Conservation (phyloP, 2,329 filamentous ascomycete genomes). For the Claviceps spartinae region DNA sequence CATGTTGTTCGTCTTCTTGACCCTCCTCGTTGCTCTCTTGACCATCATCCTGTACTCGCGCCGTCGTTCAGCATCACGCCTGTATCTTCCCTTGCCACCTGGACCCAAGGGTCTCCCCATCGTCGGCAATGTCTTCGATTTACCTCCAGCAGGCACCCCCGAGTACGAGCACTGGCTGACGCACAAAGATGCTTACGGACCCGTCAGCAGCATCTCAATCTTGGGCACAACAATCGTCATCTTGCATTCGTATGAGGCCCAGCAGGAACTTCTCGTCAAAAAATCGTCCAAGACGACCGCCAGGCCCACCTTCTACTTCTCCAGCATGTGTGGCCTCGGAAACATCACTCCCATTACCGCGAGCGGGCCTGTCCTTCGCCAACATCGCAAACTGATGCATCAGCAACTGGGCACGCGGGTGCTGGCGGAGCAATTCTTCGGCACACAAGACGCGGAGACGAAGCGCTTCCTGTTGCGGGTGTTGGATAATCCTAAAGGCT, state of each 20-base stretch:
- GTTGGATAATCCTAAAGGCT: neutral
- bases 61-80: neutral
- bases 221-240: constrained; percentile 28
- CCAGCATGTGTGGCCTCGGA: neutral
- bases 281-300: constrained; percentile 21
- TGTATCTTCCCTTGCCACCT: constrained; percentile 1
- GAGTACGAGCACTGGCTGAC: constrained; percentile 5
- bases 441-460: neutral
- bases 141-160: neutral
- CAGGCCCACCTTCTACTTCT: constrained; percentile 12
- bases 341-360: neutral
- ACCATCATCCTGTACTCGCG: neutral
- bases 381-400: neutral
- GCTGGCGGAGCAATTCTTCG: neutral
- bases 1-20: neutral
- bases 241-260: constrained; percentile 23
- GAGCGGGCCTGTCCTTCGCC: neutral
- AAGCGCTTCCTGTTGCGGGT: neutral
- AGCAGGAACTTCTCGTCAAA: constrained; percentile 25
- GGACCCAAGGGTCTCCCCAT: constrained; percentile 6
- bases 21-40: neutral
- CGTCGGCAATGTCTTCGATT: constrained; percentile 4
- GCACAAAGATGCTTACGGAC: constrained; percentile 26
- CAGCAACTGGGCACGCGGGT: neutral
- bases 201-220: constrained; percentile 21